Evolutionary conservation across 495 filamentous ascomycete genomes (phyloP).

Genomic region (Tuber borchii): DNA sequence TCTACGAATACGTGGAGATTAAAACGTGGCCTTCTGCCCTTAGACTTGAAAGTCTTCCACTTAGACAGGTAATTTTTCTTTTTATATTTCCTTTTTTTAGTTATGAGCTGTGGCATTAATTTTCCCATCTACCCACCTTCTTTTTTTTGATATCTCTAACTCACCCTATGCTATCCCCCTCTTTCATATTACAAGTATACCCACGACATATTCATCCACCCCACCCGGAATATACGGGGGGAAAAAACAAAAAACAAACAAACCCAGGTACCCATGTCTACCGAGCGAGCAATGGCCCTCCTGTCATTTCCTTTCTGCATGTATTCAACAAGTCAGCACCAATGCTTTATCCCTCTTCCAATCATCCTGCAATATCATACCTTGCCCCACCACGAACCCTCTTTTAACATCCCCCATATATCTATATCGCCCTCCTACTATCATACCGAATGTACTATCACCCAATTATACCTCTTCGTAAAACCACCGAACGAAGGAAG

Average conservation of each 20-base stretch:
- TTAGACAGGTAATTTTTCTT: neutral
- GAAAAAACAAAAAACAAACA: neutral
- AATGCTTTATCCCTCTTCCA: neutral
- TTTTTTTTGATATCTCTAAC: neutral
- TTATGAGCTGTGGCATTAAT: neutral
- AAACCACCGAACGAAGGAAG: neutral
- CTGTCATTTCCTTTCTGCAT: neutral
- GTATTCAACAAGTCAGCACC: neutral
- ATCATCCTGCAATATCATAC: neutral
- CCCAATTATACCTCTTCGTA: neutral
- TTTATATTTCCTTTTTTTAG: neutral
- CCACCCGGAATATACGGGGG: neutral
- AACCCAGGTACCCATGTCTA: neutral
- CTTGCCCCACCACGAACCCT: neutral
- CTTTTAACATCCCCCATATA: neutral
- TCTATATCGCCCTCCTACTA: neutral
- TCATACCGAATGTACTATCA: neutral
- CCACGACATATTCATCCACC: neutral
- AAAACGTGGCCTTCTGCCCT: conserved; percentile 31
- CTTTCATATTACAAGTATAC: neutral
- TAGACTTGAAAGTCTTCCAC: conserved; percentile 8
- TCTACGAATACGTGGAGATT: conserved; percentile 48
- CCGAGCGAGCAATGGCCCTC: neutral
- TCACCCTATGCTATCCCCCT: neutral
- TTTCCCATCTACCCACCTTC: neutral